Base-by-base conservation (phyloP, 139 green algal genomes). In the Chlorella vulgaris region DNA sequence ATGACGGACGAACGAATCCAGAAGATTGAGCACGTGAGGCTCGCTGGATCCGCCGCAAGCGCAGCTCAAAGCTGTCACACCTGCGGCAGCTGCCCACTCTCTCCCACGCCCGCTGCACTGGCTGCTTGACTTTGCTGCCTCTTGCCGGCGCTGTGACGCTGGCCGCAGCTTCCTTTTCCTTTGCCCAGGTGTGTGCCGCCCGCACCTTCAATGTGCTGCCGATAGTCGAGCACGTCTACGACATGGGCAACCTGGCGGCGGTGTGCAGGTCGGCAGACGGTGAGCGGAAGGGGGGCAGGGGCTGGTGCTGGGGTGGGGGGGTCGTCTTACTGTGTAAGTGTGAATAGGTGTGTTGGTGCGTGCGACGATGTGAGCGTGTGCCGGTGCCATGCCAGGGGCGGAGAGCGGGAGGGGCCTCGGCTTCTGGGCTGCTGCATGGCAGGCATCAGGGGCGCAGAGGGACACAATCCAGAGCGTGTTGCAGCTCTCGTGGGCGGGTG, bases 211-310 rank as follows among this genome's bases (percentile, higher is more conserved):
- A 85, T 50, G 81, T 91, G 26, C 39, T 90, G n/a, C 86, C 86
- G n/a, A 82, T 91, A 13, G 74, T 89, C 35, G 86, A 91, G 67
- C 36, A 86, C 1, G n/a, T 88, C 28, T 93, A 96, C 76, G 92
- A 96, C 83, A 88, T 93, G 87, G 92, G 92, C 24, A 96, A 96
- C 83, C 65, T 96, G 22, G 88, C 91, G 18, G 92, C 92, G 5
- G 86, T 96, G 0, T 92, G 87, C 66, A 86, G 92, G 13, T 88
- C 84, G 35, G 88, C 92, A 40, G 92, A 96, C 68, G 91, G 90
- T 93, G 55, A 22, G 62, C 29, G 62, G 55, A 28, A 10, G 60
- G 24, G 60, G 24, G 60, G 60, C 24, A 2, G n/a, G 18, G 38
- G 67, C 31, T 67, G 60, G 19, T n/a, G n/a, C n/a, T n/a, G n/a